Conservation (phyloP, 345 rosid genomes). For the Euphorbia tirucalli region DNA sequence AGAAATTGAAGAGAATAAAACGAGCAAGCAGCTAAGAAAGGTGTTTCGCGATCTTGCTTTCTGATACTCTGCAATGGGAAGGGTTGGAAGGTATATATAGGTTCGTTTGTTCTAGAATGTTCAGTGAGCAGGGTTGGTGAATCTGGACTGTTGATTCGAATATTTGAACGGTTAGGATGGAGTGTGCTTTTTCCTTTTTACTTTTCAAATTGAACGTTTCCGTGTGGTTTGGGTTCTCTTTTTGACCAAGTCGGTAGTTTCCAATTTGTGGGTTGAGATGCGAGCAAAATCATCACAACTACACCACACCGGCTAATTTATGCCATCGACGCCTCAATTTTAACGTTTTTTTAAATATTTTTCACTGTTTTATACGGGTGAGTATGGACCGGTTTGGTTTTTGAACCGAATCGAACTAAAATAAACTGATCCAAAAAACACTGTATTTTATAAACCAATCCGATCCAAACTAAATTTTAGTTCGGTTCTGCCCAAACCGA, state of each 20-base stretch:
- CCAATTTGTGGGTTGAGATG: too few species aligned
- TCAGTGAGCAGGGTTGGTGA: slow-evolving; percentile 2
- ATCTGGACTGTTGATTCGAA: slow-evolving; percentile 18
- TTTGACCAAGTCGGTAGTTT: slow-evolving; percentile 4
- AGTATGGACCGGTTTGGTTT: too few species aligned
- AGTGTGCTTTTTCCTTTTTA: not conserved
- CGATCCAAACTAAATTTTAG: too few species aligned
- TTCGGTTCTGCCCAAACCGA: too few species aligned
- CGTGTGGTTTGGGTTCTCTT: not conserved
- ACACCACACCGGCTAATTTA: too few species aligned
- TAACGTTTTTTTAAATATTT: too few species aligned
- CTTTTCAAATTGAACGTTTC: not conserved
- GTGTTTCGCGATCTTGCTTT: not conserved
- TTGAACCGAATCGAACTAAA: too few species aligned
- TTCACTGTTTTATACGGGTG: too few species aligned
- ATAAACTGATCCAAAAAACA: too few species aligned
- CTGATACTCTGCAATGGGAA: not conserved
- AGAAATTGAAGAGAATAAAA: not conserved
- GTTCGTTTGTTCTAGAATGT: slow-evolving; percentile 29
- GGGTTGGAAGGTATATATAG: not conserved
- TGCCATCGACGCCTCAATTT: too few species aligned
- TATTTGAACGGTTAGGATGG: slow-evolving; percentile 13
- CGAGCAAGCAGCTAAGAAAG: not conserved
- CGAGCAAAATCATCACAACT: too few species aligned
- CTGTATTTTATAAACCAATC: too few species aligned